A percentile compares a stretch with the other conserved stretches of the same genome.
Conservation (phyloP, 305 asterid genomes). For the Euphrasia arctica region DNA sequence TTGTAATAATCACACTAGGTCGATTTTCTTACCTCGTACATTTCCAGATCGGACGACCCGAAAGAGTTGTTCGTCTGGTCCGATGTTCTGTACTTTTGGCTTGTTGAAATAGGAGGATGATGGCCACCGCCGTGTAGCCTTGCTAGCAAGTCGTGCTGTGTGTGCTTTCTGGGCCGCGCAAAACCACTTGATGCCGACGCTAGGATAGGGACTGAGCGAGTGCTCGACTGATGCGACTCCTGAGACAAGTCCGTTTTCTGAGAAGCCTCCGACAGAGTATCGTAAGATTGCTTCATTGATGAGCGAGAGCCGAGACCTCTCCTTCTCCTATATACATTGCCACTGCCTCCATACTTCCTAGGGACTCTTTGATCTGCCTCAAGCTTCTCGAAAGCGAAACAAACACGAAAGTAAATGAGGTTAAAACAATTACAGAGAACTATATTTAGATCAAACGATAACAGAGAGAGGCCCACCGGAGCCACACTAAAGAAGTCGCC, state of each 20-base stretch:
- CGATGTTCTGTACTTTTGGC: constrained; percentile 26
- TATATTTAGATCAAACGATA: no score
- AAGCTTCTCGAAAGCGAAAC: constrained; percentile 31
- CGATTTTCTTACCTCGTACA: constrained; percentile 38
- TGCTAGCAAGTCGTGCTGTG: constrained; percentile 33
- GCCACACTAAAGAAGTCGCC: constrained; percentile 41
- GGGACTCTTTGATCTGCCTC: constrained; percentile 34
- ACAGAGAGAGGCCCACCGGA: constrained; percentile 39
- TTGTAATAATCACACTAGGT: not conserved
- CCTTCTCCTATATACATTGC: constrained; percentile 36
- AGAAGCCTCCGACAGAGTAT: constrained; percentile 76
- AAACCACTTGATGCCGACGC: constrained; percentile 39
- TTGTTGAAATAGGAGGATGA: constrained; percentile 31
- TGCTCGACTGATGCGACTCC: constrained; percentile 50
- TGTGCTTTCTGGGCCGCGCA: constrained; percentile 41
- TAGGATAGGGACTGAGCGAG: constrained; percentile 54
- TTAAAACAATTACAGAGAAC: no score
- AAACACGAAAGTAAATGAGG: not conserved
- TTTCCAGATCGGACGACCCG: constrained; percentile 38
- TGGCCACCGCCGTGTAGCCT: no score
- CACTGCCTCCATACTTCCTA: constrained; percentile 37
- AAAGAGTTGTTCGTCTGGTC: constrained; percentile 38
- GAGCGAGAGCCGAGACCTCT: constrained; percentile 42
- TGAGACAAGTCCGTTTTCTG: constrained; percentile 58
- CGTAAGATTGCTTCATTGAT: constrained; percentile 46